phyloP scores from a whole-genome alignment of 306 rosid species.

The Lablab purpureus region DNA sequence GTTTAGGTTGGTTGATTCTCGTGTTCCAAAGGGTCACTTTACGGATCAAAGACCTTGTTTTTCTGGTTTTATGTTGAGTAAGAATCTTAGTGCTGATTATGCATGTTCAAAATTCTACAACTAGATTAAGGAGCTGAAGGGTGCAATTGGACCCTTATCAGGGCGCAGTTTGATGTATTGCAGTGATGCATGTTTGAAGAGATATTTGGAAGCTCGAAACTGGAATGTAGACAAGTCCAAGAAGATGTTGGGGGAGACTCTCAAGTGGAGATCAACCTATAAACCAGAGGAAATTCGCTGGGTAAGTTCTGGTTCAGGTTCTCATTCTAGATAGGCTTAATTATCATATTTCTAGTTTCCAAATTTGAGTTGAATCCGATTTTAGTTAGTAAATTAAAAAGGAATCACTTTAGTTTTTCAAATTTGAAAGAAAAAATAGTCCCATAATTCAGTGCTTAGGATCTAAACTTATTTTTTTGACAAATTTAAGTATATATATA shows the following conservation, averaged over 20 bases:
- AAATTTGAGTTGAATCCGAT: too few species aligned
- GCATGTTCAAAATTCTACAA: conserved; percentile 1
- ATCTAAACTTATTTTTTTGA: too few species aligned
- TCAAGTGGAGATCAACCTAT: conserved; percentile 76
- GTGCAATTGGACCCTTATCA: conserved; percentile 72
- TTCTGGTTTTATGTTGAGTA: background rate
- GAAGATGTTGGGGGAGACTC: conserved; percentile 83
- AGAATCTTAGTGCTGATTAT: conserved; percentile 24
- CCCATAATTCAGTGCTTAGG: too few species aligned
- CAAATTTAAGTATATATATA: too few species aligned
- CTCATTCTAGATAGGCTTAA: background rate
- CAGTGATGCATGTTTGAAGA: conserved; percentile 69
- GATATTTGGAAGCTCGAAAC: conserved; percentile 82
- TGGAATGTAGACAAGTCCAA: conserved; percentile 83
- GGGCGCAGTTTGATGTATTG: conserved; percentile 74
- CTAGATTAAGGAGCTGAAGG: conserved; percentile 74
- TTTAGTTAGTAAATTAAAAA: too few species aligned
- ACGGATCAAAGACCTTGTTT: background rate
- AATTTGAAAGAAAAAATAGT: too few species aligned
- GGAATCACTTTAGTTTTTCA: too few species aligned
- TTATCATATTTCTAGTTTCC: too few species aligned
- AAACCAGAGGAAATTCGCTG: conserved; percentile 92
- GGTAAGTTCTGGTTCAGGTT: conserved; percentile 74
- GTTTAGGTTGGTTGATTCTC: background rate
- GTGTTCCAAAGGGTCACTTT: background rate